These are phyloP conservation scores for Sphaerostilbella broomeana DNA, from an alignment of 2,329 filamentous ascomycete species.

Conservation along the genomic window DNA sequence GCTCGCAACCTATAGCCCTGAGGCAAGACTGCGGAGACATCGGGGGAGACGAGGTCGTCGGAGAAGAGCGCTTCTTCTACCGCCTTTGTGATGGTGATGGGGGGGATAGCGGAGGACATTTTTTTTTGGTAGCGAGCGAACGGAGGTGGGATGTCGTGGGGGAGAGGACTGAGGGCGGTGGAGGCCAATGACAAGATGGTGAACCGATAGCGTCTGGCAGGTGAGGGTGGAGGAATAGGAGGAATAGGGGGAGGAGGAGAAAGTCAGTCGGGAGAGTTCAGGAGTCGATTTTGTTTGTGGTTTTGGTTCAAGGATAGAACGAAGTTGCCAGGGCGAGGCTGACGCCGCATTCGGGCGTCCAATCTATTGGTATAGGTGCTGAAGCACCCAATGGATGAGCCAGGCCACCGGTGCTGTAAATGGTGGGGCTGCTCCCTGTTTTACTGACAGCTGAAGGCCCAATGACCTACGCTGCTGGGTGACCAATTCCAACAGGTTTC, in stretches of 20 bases:
- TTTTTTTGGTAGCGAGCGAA: background rate
- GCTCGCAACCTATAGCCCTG: constrained; percentile 77
- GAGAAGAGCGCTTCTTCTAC: constrained; percentile 62
- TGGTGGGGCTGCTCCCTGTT: too few species aligned
- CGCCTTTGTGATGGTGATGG: constrained; percentile 5
- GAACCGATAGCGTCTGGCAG: background rate
- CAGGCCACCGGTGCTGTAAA: too few species aligned
- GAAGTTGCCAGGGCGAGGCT: constrained; percentile 7
- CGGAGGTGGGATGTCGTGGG: background rate
- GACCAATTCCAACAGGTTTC: background rate
- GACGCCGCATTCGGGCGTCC: constrained; percentile 11
- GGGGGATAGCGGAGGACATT: constrained; percentile 4
- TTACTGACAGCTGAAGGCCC: background rate
- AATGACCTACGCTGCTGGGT: too few species aligned
- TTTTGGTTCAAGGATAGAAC: background rate
- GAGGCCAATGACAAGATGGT: background rate
- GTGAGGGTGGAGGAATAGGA: background rate
- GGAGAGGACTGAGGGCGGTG: background rate
- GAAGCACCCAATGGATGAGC: too few species aligned
- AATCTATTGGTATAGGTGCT: too few species aligned
- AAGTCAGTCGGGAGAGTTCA: background rate
- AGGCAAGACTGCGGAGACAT: constrained; percentile 66
- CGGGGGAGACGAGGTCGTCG: constrained; percentile 66
- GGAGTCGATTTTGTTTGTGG: background rate
- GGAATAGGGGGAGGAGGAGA: background rate